Evolutionary conservation across 208 protist species (phyloP), one percentile per base, ranked within the genome.

Genomic region (Balamuthia mandrillaris): DNA sequence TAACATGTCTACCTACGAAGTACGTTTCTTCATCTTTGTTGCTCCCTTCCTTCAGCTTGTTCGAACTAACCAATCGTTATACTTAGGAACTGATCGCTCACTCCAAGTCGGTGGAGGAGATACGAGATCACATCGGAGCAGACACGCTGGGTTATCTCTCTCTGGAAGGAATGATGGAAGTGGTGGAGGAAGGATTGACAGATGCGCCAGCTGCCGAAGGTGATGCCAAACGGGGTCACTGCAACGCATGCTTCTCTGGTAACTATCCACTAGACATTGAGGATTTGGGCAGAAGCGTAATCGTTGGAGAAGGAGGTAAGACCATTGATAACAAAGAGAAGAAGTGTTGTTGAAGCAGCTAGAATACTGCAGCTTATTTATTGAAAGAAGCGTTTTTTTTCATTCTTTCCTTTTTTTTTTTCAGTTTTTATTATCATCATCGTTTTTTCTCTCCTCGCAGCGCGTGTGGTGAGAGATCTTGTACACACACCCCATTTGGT

Each of bases 211-310:
- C n/a, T n/a, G n/a, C n/a, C n/a, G n/a, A 6, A 6, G 2, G 7
- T 3, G 9, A 10, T 54, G 16, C 47, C 41, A 75, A 44, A 45
- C n/a, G 66, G 66, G 3, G n/a, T n/a, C 78, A 89, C 77, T 89
- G 87, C 66, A 54, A 37, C n/a, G 87, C 87, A 29, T 89, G 87
- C 66, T 89, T 89, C 39, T 85, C 52, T 39, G 87, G 82, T 3
- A 45, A 84, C 14, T 89, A 89, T 78, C 87, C 87, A 45, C 33
- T 86, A 2, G 29, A 37, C 21, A 63, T 88, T 3, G 86, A 88
- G 66, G 66, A 75, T 31, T 44, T 75, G 41, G 66, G n/a, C n/a
- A n/a, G n/a, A n/a, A n/a, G n/a, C n/a, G n/a, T n/a, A n/a, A n/a
- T n/a, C n/a, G n/a, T n/a, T n/a, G n/a, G n/a, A n/a, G n/a, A n/a